Evolutionary conservation across 2,329 filamentous ascomycete genomes (phyloP).

Genomic region (Penicillium sp.): DNA sequence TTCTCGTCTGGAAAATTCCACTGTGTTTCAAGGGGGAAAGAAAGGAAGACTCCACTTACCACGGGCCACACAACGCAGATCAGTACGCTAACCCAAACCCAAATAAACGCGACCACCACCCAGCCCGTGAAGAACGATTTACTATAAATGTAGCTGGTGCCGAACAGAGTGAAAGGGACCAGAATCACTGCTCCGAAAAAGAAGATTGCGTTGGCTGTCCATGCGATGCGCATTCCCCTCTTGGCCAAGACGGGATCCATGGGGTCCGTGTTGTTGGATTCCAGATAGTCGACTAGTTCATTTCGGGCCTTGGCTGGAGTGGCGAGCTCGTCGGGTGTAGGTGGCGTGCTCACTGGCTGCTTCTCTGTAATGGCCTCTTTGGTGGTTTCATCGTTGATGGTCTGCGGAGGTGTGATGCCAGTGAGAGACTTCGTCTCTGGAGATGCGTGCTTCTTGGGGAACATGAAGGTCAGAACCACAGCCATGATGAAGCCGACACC

Average conservation of each 20-base stretch:
- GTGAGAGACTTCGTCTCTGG: neutral
- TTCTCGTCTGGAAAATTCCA: neutral
- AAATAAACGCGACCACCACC: conserved; percentile 40
- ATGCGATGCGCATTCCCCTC: conserved; percentile 36
- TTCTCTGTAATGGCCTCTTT: neutral
- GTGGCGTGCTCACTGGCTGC: neutral
- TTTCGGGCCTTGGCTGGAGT: conserved; percentile 26
- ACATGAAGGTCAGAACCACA: conserved; percentile 31
- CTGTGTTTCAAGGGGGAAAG: neutral
- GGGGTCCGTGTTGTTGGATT: conserved; percentile 38
- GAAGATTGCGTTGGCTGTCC: conserved; percentile 34
- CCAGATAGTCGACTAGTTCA: conserved; percentile 42
- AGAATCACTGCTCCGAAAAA: conserved; percentile 36
- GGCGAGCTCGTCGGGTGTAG: neutral
- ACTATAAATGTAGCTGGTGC: conserved; percentile 35
- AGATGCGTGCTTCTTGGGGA: conserved; percentile 27
- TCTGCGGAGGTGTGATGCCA: neutral
- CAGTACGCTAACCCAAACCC: conserved; percentile 37
- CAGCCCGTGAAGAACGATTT: conserved; percentile 36
- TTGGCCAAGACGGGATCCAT: conserved; percentile 39
- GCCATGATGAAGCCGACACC: conserved; percentile 34
- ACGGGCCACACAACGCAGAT: conserved; percentile 41
- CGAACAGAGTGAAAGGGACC: conserved; percentile 40
- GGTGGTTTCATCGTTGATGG: neutral
- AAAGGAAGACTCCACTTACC: conserved; percentile 5